Evolutionary conservation across 306 rosid species (phyloP).

Genomic region (Cucumis melo): DNA sequence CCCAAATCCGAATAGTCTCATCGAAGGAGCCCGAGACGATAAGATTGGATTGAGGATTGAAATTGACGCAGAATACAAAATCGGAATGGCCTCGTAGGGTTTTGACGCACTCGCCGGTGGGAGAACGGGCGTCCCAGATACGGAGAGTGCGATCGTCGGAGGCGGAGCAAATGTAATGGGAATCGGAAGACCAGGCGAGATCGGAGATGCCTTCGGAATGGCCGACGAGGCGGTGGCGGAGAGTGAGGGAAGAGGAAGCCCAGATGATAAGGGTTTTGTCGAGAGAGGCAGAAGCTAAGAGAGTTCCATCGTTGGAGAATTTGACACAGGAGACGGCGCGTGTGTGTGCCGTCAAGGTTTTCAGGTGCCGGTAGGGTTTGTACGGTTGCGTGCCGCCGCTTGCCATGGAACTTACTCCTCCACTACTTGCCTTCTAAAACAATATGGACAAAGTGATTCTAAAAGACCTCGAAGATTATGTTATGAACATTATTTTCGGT

Average conservation of each 20-base stretch:
- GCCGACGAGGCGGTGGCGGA: conserved; percentile 56
- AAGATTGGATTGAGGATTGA: conserved; percentile 59
- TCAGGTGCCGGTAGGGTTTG: conserved; percentile 64
- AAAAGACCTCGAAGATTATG: too few relatives aligned
- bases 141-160: conserved; percentile 86
- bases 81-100: conserved; percentile 70
- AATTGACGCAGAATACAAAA: conserved; percentile 72
- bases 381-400: conserved; percentile 25
- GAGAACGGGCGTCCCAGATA: conserved; percentile 68
- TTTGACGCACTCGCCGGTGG: conserved; percentile 61
- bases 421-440: too few relatives aligned
- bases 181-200: conserved; percentile 85
- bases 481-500: too few relatives aligned
- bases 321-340: conserved; percentile 69
- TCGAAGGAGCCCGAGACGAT: conserved; percentile 91
- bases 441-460: too few relatives aligned
- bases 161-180: conserved; percentile 92
- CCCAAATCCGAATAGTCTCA: conserved; percentile 77
- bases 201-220: conserved; percentile 78
- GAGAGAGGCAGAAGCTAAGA: conserved; percentile 67
- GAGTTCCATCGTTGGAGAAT: conserved; percentile 71
- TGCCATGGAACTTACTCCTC: not conserved
- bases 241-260: conserved; percentile 42
- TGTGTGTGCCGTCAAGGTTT: conserved; percentile 52
- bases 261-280: conserved; percentile 74